Conservation (phyloP, 2,329 filamentous ascomycete species). For the Fonsecaea nubica region DNA sequence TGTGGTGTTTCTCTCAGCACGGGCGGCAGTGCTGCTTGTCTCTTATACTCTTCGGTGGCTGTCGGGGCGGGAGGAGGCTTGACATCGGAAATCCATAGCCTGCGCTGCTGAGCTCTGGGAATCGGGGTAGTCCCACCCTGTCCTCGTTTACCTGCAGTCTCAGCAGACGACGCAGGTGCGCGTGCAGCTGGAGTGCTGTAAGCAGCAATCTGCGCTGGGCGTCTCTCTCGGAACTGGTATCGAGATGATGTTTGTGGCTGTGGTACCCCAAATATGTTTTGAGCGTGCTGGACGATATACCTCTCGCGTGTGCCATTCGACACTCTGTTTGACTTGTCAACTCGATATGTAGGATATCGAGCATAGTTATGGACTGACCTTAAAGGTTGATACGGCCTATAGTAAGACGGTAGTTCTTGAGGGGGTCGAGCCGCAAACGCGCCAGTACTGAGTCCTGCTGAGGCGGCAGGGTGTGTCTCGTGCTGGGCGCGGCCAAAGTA, state of each 20-base stretch:
- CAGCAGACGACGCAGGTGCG: slow-evolving; percentile 27
- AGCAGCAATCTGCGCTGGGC: slow-evolving; percentile 22
- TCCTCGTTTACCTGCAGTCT: slow-evolving; percentile 6
- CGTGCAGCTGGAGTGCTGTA: slow-evolving; percentile 25
- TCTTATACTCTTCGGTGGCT: slow-evolving; percentile 67
- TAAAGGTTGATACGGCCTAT: slow-evolving; percentile 29
- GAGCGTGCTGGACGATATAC: slow-evolving; percentile 24
- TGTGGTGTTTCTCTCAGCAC: slow-evolving; percentile 56
- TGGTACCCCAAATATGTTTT: not conserved
- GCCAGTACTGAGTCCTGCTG: not conserved
- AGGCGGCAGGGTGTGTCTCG: not conserved
- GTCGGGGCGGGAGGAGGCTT: slow-evolving; percentile 56
- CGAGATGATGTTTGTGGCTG: slow-evolving; percentile 1
- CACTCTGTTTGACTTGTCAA: slow-evolving; percentile 39
- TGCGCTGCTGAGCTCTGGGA: slow-evolving; percentile 1
- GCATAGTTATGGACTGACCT: slow-evolving; percentile 39
- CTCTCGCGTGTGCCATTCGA: slow-evolving; percentile 30
- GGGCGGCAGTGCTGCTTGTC: slow-evolving; percentile 57
- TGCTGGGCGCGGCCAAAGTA: not conserved
- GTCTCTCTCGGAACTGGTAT: slow-evolving; percentile 27
- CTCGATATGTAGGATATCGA: slow-evolving; percentile 40
- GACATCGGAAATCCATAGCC: slow-evolving; percentile 14
- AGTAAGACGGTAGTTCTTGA: not conserved
- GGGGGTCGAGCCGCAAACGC: not conserved
- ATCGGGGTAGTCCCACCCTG: not conserved